These are phyloP conservation scores for Plectranthus barbatus DNA, from an alignment of 257 asterid species.

Conservation along the genomic window DNA sequence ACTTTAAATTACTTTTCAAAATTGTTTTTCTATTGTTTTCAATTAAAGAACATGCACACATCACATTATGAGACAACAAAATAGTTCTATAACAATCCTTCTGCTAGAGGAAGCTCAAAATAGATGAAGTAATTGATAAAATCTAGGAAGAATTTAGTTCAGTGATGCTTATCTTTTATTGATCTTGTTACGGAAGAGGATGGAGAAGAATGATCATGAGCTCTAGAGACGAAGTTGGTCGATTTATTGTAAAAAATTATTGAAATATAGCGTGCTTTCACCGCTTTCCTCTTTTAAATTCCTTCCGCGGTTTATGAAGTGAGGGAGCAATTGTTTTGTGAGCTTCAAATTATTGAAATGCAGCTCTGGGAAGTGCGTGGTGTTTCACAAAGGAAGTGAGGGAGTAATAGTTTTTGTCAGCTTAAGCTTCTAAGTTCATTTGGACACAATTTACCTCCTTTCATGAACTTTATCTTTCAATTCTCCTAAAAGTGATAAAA, in stretches of 20 bases:
- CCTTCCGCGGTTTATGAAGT: background rate
- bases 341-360: too few species aligned
- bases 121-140: background rate
- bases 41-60: background rate
- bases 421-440: background rate
- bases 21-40: background rate
- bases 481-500: background rate
- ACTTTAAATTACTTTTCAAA: background rate
- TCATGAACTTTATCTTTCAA: slow-evolving; percentile 6
- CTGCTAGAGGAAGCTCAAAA: background rate
- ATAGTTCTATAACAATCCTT: background rate
- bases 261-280: background rate
- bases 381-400: background rate
- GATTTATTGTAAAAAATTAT: background rate
- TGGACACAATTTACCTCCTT: background rate
- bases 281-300: background rate
- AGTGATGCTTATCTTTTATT: background rate
- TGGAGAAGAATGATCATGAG: background rate
- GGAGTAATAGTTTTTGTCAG: background rate
- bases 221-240: background rate
- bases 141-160: background rate
- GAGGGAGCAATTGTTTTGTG: too few species aligned
- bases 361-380: background rate
- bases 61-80: background rate
- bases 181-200: too few species aligned